Base-by-base conservation (phyloP, 352 stramenopile genomes). In the Globisporangium emineosum region DNA sequence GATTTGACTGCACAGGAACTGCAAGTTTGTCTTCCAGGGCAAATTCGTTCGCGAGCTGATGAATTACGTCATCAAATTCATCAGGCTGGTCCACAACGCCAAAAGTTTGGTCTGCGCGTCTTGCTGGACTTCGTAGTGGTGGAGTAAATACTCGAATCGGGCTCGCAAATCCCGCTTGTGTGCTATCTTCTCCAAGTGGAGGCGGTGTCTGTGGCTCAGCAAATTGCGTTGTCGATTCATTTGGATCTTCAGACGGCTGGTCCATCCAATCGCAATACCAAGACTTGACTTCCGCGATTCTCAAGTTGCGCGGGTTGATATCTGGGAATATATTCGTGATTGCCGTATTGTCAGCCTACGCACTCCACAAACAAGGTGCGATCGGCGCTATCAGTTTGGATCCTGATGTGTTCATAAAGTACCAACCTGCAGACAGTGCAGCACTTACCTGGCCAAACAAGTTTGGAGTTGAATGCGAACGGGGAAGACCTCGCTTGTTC, bases 191-290 rank as follows among this genome's bases (percentile, higher is more conserved):
- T 60, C 37, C 17, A 59, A 25, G 45, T 7, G 49, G 23, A 25
- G 54, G 47, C 8, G 57, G 32, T 23, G 64, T 43, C 15, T 15
- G 8, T 21, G 27, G 53, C 5, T 23, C 40, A 12, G 51, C 50
- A 37, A 53, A 15, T 27, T 49, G 42, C 45, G 58, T 29, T 29
- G 62, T 15, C 58, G 45, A 27, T n/a, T 57, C 29, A 2, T 56
- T 10, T n/a, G 32, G n/a, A 8, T 70, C 65, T 5, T 21, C 52
- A 47, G 79, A 83, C 0, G 78, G 49, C 23, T 65, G 62, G 6
- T 88, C 52, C 81, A 92, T 91, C 86, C 84, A 94, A 17, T 60
- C 58, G 67, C 81, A 91, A n/a, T 82, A 43, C 86, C 86, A 94
- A 8, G 79, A 89, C n/a, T 81, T 83, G 0, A 94, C 84, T 66